These are phyloP conservation scores for Wallacemonas collosoma DNA, from an alignment of 208 protist species.

Conservation along the genomic window DNA sequence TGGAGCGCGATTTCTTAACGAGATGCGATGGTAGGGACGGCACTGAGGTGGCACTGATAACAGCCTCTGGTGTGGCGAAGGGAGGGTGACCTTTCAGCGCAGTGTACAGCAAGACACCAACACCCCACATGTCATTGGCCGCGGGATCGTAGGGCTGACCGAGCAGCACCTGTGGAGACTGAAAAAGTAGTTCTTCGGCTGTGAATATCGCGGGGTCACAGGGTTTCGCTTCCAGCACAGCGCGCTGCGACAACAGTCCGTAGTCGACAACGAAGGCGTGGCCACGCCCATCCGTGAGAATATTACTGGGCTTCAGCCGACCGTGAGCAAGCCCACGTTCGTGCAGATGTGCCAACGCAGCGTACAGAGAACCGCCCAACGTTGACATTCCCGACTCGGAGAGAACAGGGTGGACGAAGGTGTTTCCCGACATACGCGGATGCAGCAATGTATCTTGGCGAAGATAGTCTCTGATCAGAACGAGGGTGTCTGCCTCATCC, in stretches of 20 bases:
- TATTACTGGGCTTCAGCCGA: slow-evolving; percentile 32
- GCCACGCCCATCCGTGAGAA: slow-evolving; percentile 14
- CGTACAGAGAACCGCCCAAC: background rate
- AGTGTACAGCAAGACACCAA: slow-evolving; percentile 4
- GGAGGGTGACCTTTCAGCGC: background rate
- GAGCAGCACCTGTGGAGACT: slow-evolving; percentile 6
- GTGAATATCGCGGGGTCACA: background rate
- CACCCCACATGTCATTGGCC: slow-evolving; percentile 13
- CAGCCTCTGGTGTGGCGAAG: background rate
- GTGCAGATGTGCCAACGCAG: slow-evolving; percentile 6
- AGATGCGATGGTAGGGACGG: background rate
- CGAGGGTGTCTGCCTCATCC: background rate
- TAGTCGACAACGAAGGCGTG: slow-evolving; percentile 5
- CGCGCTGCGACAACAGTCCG: background rate
- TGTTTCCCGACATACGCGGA: background rate
- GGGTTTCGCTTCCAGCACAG: background rate
- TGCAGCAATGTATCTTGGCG: background rate
- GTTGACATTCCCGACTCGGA: background rate
- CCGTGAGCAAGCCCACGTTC: slow-evolving; percentile 16
- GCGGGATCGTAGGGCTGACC: background rate
- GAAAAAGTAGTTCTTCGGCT: background rate
- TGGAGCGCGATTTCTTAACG: too few relatives aligned
- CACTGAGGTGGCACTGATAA: background rate
- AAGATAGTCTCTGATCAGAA: background rate
- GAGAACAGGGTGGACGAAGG: background rate